Evolutionary conservation across 2,329 filamentous ascomycete genomes (phyloP).

Genomic region (Bipolaris bicolor): DNA sequence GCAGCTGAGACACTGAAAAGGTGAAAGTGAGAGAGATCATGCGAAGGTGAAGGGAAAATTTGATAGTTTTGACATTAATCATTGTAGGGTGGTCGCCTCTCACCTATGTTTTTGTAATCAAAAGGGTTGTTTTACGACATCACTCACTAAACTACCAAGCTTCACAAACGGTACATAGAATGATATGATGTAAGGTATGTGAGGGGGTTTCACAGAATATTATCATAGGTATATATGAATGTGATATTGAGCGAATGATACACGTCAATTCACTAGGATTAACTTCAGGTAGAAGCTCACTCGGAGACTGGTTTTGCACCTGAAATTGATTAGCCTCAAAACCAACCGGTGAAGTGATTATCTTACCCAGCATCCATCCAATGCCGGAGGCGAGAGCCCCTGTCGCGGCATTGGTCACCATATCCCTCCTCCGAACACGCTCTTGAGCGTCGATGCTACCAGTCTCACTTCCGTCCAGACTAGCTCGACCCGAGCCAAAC

Average conservation of each 20-base stretch:
- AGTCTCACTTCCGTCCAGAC: conserved; percentile 46
- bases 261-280: not conserved
- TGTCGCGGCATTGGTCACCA: conserved; percentile 69
- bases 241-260: too few relatives aligned
- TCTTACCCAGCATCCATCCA: conserved; percentile 67
- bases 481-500: conserved; percentile 27
- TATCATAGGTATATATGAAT: too few relatives aligned
- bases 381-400: conserved; percentile 67
- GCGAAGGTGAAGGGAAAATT: too few relatives aligned
- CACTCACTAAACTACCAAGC: too few relatives aligned
- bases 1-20: not conserved
- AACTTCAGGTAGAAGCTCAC: not conserved
- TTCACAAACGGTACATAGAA: too few relatives aligned
- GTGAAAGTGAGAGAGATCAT: not conserved
- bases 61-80: too few relatives aligned
- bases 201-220: too few relatives aligned
- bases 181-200: too few relatives aligned
- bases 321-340: conserved; percentile 16
- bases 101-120: too few relatives aligned
- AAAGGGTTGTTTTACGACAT: too few relatives aligned
- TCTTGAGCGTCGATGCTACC: conserved; percentile 42
- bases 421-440: conserved; percentile 72
- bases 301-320: conserved; percentile 41
- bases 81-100: too few relatives aligned
- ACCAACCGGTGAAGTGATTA: not conserved